Evolutionary conservation across 441 rosid genomes (phyloP).

Genomic region (Arabidopsis hybrid): DNA sequence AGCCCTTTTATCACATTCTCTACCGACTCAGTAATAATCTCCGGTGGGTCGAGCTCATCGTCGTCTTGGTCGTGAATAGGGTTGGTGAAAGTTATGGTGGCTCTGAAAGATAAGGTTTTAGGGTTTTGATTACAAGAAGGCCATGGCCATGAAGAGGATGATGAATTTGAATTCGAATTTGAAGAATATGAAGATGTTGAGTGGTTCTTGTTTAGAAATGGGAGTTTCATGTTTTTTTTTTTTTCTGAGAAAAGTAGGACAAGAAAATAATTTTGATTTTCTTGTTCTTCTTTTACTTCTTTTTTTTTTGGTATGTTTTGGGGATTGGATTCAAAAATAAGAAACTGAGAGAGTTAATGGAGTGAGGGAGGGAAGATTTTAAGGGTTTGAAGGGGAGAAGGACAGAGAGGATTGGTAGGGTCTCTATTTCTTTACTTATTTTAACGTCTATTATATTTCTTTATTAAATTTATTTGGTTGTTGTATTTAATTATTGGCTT

Average conservation of each 20-base stretch:
- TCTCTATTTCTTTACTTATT: conserved; percentile 21
- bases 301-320: not conserved
- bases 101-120: conserved; percentile 61
- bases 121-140: conserved; percentile 67
- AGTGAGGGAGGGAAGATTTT: conserved; percentile 47
- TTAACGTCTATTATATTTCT: conserved; percentile 19
- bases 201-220: conserved; percentile 37
- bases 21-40: conserved; percentile 44
- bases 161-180: conserved; percentile 27
- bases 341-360: conserved; percentile 49
- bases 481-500: conserved; percentile 32
- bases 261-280: conserved; percentile 2
- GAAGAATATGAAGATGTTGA: conserved; percentile 32
- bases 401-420: conserved; percentile 39
- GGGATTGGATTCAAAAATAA: conserved; percentile 12
- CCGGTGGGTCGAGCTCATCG: conserved; percentile 43
- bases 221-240: conserved; percentile 30
- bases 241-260: conserved; percentile 35
- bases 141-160: conserved; percentile 43
- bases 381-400: conserved; percentile 37
- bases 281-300: not conserved
- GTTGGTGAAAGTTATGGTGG: conserved; percentile 31
- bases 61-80: conserved; percentile 50
- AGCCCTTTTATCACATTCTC: conserved; percentile 57
- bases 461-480: conserved; percentile 21